Percentiles rank a stretch among this genome's conserved stretches.
Evolutionary conservation across 192 early-diverging fungal species (phyloP).

Genomic region (Mortierella hygrophila): DNA sequence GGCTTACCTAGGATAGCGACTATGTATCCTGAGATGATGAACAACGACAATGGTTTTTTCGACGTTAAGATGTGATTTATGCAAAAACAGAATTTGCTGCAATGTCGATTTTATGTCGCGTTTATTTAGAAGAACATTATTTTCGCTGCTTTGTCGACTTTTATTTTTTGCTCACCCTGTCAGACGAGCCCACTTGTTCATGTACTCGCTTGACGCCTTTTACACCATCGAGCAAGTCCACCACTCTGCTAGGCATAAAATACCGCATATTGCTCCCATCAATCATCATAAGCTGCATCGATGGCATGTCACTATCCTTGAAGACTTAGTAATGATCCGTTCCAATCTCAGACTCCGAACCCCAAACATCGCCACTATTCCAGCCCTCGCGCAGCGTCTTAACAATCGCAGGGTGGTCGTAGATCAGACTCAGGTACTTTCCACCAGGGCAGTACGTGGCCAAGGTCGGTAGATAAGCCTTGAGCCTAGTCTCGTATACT

Average conservation of each 20-base stretch:
- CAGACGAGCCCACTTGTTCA: constrained; percentile 31
- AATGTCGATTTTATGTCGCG: no score
- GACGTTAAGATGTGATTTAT: no score
- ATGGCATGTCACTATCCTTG: constrained; percentile 27
- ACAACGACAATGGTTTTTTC: no score
- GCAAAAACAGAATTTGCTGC: no score
- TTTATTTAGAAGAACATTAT: no score
- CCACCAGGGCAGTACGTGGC: constrained; percentile 41
- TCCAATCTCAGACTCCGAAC: constrained; percentile 27
- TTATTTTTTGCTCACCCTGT: constrained; percentile 19
- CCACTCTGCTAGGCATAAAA: background rate
- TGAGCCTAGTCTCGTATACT: constrained; percentile 42
- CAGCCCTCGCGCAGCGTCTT: constrained; percentile 40
- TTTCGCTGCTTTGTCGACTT: background rate
- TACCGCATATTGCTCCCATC: constrained; percentile 38
- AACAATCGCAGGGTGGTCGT: constrained; percentile 25
- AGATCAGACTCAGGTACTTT: constrained; percentile 50
- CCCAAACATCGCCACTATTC: constrained; percentile 26
- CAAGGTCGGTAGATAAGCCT: constrained; percentile 40
- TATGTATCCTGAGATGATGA: no score
- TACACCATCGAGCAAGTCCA: constrained; percentile 35
- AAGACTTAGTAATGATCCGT: constrained; percentile 12
- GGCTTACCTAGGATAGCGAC: no score
- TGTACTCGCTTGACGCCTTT: constrained; percentile 31
- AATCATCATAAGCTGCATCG: constrained; percentile 46